Evolutionary conservation across 495 filamentous ascomycete species (phyloP).

Genomic region (Ramalina intermedia): DNA sequence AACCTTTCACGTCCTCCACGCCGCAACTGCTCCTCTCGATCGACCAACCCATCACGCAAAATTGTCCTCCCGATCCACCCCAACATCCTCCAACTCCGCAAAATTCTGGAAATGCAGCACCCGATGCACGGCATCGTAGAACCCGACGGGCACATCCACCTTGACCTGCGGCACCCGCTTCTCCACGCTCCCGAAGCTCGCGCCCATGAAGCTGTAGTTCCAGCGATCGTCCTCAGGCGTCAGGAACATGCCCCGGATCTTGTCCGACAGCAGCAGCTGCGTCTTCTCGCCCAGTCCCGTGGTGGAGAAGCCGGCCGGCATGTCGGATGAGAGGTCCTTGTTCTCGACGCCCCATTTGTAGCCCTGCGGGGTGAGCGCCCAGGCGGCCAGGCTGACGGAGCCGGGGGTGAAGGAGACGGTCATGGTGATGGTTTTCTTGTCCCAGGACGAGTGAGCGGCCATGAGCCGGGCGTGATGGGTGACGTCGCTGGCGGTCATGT

Average conservation of each 20-base stretch:
- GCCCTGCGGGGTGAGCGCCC: slow-evolving; percentile 76
- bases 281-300: slow-evolving; percentile 81
- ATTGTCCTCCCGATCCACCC: slow-evolving; percentile 74
- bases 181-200: slow-evolving; percentile 69
- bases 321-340: slow-evolving; percentile 78
- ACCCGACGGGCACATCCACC: slow-evolving; percentile 75
- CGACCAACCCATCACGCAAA: slow-evolving; percentile 45
- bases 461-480: slow-evolving; percentile 86
- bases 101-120: slow-evolving; percentile 92
- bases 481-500: slow-evolving; percentile 90
- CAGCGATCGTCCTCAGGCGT: slow-evolving; percentile 80
- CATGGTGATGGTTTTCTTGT: slow-evolving; percentile 92
- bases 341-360: slow-evolving; percentile 98
- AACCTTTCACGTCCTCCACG: background rate
- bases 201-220: slow-evolving; percentile 99
- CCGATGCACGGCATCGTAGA: slow-evolving; percentile 88
- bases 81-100: slow-evolving; percentile 79
- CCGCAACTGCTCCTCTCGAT: no score
- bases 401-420: slow-evolving; percentile 98
- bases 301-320: slow-evolving; percentile 85
- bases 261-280: slow-evolving; percentile 80
- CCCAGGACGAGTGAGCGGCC: slow-evolving; percentile 68
- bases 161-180: slow-evolving; percentile 84
- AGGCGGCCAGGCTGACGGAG: slow-evolving; percentile 86
- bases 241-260: slow-evolving; percentile 87